Percentiles rank a stretch among this genome's conserved stretches.
Conservation (phyloP, 805 yeast genomes). For the Limtongia smithiae region DNA sequence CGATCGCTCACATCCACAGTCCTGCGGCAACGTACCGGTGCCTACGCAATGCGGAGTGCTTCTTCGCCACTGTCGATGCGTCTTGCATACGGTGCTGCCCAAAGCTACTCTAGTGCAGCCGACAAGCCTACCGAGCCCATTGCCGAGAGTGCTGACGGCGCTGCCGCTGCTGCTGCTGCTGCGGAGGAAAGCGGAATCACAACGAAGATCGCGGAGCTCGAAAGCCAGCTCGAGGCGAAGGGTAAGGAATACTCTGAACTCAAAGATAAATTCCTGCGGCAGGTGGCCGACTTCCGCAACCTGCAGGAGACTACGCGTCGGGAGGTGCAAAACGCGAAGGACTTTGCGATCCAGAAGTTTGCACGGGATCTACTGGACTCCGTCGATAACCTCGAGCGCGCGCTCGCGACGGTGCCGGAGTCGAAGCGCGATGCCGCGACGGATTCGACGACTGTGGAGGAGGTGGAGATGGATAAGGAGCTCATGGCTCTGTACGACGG, state of each 20-base stretch:
- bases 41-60: too few relatives aligned
- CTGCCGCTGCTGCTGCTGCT: too few relatives aligned
- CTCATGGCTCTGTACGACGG: constrained; percentile 79
- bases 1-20: too few relatives aligned
- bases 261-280: constrained; percentile 76
- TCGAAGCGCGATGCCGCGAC: constrained; percentile 29
- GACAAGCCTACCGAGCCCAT: too few relatives aligned
- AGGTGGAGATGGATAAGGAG: constrained; percentile 55
- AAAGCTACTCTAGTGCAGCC: too few relatives aligned
- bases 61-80: too few relatives aligned
- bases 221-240: constrained; percentile 53
- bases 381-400: constrained; percentile 85
- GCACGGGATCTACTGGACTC: constrained; percentile 87
- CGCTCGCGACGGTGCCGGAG: constrained; percentile 59
- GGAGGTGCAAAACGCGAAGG: constrained; percentile 81
- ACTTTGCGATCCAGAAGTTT: constrained; percentile 86
- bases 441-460: constrained; percentile 29
- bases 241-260: constrained; percentile 66
- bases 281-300: constrained; percentile 90
- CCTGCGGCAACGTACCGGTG: too few relatives aligned
- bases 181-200: constrained; percentile 26
- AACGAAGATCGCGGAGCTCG: constrained; percentile 37
- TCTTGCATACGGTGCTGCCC: too few relatives aligned
- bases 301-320: constrained; percentile 85
- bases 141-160: too few relatives aligned